Evolutionary conservation across 768 basidiomycete species (phyloP), one percentile per base, ranked within the genome.

Genomic region (Pleurotus eryngii): DNA sequence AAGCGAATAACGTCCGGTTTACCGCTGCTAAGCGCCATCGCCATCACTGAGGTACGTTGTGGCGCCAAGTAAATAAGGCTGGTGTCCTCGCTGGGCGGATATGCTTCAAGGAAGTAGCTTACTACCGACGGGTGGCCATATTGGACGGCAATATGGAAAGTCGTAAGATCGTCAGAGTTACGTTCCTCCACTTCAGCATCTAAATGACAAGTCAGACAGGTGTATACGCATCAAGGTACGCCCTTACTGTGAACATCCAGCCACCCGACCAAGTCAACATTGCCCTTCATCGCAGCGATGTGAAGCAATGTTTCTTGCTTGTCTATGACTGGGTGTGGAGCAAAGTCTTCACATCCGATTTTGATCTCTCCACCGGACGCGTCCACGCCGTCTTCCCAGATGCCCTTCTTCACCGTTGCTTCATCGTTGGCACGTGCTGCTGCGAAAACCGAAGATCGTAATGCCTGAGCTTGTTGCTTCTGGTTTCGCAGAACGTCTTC

Each of bases 171-270:
- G 49, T 74, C 61, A 0, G 75, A 77, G 68, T 90, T 78, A 53
- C 81, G 79, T 66, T 91, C 90, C 59, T 90, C 89, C 17, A 81
- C 75, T 60, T 90, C 86, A 49, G 87, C 88, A 71, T 83, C 90
- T 91, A 64, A 27, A 59, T 62, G 57, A 59, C 57, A 45, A 59
- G 63, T 54, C 60, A 57, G 59, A 50, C 47, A 15, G 24, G 24
- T 14, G 56, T 56, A 62, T 30, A 61, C 61, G 63, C 49, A 59
- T 66, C 68, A 65, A 67, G 61, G 53, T 56, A 53, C 61, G 47
- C 40, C 70, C 83, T 63, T 63, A 90, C 90, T 82, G 66, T 91
- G 89, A 4, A 80, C 75, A 69, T 86, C 81, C 11, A 92, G 79
- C 88, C 89, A 91, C 62, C 81, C 68, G 6, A 87, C 76, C 54